Evolutionary conservation across 176 grass and related monocot species (phyloP).

Genomic region (Triticum dicoccoides): DNA sequence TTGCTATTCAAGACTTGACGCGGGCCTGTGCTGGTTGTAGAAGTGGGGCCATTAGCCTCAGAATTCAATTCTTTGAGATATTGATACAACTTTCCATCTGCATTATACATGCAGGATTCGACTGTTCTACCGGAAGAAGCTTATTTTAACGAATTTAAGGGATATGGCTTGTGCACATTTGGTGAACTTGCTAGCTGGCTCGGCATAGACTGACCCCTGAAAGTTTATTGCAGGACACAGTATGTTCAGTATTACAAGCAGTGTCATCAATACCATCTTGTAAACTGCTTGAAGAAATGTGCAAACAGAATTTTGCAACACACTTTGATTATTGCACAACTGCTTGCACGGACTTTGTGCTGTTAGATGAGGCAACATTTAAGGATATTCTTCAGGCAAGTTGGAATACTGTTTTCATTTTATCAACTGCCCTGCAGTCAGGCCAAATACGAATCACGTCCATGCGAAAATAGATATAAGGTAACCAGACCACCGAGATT

Average conservation of each 20-base stretch:
- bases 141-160: constrained; percentile 55
- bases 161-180: constrained; percentile 67
- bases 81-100: constrained; percentile 61
- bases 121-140: constrained; percentile 58
- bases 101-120: constrained; percentile 54
- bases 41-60: constrained; percentile 44
- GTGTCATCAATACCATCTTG: constrained; percentile 82
- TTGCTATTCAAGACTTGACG: constrained; percentile 30
- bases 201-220: constrained; percentile 56
- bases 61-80: constrained; percentile 49
- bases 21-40: constrained; percentile 24
- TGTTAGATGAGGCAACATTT: constrained; percentile 84
- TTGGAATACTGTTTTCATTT: constrained; percentile 27
- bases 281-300: constrained; percentile 86
- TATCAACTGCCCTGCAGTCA: background rate
- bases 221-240: constrained; percentile 95
- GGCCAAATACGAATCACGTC: constrained; percentile 3
- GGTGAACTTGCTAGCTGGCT: constrained; percentile 63
- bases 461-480: constrained; percentile 27
- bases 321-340: constrained; percentile 99
- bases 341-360: constrained; percentile 75
- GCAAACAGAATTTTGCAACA: constrained; percentile 80
- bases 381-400: constrained; percentile 91
- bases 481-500: constrained; percentile 14
- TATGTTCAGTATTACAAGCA: constrained; percentile 75